Evolutionary conservation across 805 yeast species (phyloP), one percentile per base, ranked within the genome.

Genomic region (Ogataea ramenticola): DNA sequence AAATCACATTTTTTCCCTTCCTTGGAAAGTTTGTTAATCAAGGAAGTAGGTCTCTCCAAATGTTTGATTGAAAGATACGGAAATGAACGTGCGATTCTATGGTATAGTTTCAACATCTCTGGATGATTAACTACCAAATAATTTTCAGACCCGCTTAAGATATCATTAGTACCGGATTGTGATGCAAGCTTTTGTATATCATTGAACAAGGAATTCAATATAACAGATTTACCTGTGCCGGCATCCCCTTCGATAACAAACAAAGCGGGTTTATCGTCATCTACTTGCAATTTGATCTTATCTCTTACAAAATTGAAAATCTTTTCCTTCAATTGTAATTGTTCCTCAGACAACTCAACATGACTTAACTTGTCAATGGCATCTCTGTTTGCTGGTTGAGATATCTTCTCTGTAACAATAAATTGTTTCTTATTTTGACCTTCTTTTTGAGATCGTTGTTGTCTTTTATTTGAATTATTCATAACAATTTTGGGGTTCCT

Each of bases 231-330:
- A 12, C 76, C 76, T 0, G 76, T 71, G 21, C 76, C 76, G 6
- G 75, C 75, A 55, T 69, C 73, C 41, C 76, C 76, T 46, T 69
- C 64, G 41, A 71, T 68, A 1, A 70, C 68, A 50, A 63, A 70
- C 49, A 67, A 59, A 0, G 71, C 57, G 1, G 70, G 56, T 33
- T 43, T 49, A 26, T 45, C 48, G 27, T 24, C 10, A 3, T 50
- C 45, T 5, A 22, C n/a, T 30, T 48, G 43, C 1, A 42, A 42
- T n/a, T 44, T 32, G 41, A 45, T 46, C 15, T 45, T 39, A 0
- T 52, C 43, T 29, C 58, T 51, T 22, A 60, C 54, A 48, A 68
- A 70, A 0, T 51, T 26, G 41, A 70, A 40, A 3, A 65, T 57
- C 8, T 51, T 52, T 7, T 47, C 38, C 43, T 59, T 67, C 36